Evolutionary conservation across 2,329 filamentous ascomycete genomes (phyloP).

Genomic region (Dactylellina sp.): DNA sequence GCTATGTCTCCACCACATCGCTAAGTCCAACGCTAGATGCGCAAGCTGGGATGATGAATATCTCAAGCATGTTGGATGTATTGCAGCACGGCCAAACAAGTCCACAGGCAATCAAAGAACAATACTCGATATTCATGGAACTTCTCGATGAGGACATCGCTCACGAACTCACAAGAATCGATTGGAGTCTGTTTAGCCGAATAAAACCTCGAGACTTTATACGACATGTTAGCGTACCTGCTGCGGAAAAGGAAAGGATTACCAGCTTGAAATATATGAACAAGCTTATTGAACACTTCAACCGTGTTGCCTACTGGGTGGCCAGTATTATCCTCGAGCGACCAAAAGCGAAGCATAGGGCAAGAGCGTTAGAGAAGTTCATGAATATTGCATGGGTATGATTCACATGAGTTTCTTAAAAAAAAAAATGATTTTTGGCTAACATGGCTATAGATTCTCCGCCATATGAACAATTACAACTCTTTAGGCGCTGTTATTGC

Average conservation of each 20-base stretch:
- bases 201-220: slow-evolving; percentile 93
- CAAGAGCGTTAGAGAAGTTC: slow-evolving; percentile 91
- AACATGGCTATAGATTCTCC: slow-evolving; percentile 72
- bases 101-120: slow-evolving; percentile 71
- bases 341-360: slow-evolving; percentile 95
- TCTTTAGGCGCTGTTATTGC: slow-evolving; percentile 92
- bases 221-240: slow-evolving; percentile 83
- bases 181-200: slow-evolving; percentile 98
- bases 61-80: slow-evolving; percentile 39
- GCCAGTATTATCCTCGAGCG: slow-evolving; percentile 85
- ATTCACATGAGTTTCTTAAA: slow-evolving; percentile 58
- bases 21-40: slow-evolving; percentile 46
- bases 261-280: slow-evolving; percentile 86
- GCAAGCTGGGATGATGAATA: slow-evolving; percentile 45
- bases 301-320: slow-evolving; percentile 84
- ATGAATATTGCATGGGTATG: slow-evolving; percentile 80
- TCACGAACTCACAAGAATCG: slow-evolving; percentile 90
- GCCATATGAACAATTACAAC: slow-evolving; percentile 96
- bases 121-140: slow-evolving; percentile 92
- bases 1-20: slow-evolving; percentile 39
- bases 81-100: slow-evolving; percentile 33
- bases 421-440: slow-evolving; percentile 2
- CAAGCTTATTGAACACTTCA: slow-evolving; percentile 93
- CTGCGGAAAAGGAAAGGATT: slow-evolving; percentile 78
- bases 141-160: slow-evolving; percentile 86